Evolutionary conservation across 139 green algal genomes (phyloP).

Genomic region (Diplosphaera chodatii): DNA sequence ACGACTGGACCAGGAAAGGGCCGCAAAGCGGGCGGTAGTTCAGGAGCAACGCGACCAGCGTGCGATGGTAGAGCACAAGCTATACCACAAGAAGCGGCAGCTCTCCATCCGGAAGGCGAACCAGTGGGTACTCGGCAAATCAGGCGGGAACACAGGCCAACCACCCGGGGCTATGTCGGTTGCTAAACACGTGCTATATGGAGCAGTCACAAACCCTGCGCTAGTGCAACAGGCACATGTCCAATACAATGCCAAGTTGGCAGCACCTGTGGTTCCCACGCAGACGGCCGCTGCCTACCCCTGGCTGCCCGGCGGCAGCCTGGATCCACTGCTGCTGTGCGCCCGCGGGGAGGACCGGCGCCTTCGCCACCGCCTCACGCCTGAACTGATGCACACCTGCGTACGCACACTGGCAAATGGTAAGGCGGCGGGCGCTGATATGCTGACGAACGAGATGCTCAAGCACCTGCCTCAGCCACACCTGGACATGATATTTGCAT

Average conservation of each 20-base stretch:
- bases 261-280: background rate
- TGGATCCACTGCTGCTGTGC: background rate
- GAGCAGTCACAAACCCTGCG: background rate
- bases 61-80: too few species aligned
- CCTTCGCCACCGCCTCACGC: background rate
- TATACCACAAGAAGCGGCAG: too few species aligned
- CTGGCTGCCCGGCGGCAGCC: background rate
- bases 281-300: background rate
- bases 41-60: too few species aligned
- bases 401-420: constrained; percentile 1
- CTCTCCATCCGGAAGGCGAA: too few species aligned
- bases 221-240: background rate
- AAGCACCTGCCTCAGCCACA: constrained; percentile 7
- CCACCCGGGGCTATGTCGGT: too few species aligned
- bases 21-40: too few species aligned
- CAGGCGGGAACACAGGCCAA: too few species aligned
- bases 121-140: too few species aligned
- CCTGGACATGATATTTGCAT: constrained; percentile 1
- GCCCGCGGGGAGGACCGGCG: background rate
- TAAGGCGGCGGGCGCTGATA: constrained; percentile 20
- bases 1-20: too few species aligned
- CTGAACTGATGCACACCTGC: constrained; percentile 8
- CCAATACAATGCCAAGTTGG: background rate
- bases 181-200: background rate
- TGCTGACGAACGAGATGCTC: constrained; percentile 21